Evolutionary conservation across 2,329 filamentous ascomycete genomes (phyloP).

Genomic region (Setomelanomma holmii): DNA sequence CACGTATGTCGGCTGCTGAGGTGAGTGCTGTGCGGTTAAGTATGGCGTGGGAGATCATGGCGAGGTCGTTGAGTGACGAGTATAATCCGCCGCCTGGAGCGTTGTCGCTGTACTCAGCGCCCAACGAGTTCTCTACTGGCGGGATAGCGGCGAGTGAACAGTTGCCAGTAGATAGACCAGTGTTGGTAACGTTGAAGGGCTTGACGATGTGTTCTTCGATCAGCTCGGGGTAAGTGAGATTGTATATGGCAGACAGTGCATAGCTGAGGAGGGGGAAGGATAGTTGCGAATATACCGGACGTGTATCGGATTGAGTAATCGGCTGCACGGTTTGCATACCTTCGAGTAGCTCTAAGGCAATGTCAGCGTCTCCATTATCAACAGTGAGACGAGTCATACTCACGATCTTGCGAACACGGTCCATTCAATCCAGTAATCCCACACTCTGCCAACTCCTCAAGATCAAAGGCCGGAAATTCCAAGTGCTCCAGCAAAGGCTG

Average conservation of each 20-base stretch:
- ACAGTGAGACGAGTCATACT: not conserved
- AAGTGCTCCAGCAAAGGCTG: slow-evolving; percentile 2
- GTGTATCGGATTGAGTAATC: not conserved
- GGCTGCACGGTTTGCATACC: not conserved
- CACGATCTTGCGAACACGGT: slow-evolving; percentile 6
- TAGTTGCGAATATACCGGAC: slow-evolving; percentile 6
- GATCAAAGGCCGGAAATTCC: slow-evolving; percentile 3
- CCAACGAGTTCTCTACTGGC: slow-evolving; percentile 2
- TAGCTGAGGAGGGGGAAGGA: slow-evolving; percentile 1
- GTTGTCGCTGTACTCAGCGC: slow-evolving; percentile 3
- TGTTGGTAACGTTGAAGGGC: not conserved
- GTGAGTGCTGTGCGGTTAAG: slow-evolving; percentile 1
- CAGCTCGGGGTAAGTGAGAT: slow-evolving; percentile 3
- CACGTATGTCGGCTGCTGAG: slow-evolving; percentile 3
- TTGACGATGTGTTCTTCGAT: not conserved
- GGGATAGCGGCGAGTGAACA: not conserved
- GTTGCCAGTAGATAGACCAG: not conserved
- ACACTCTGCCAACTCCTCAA: slow-evolving; percentile 1
- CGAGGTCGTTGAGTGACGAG: slow-evolving; percentile 5
- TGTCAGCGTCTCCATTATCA: not conserved
- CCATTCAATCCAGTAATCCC: slow-evolving; percentile 6
- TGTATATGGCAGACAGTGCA: not conserved
- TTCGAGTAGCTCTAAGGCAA: not conserved
- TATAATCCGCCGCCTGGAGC: slow-evolving; percentile 8
- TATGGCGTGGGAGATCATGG: not conserved